phyloP scores from a whole-genome alignment of 306 rosid species.

The Sicyos baderoa region DNA sequence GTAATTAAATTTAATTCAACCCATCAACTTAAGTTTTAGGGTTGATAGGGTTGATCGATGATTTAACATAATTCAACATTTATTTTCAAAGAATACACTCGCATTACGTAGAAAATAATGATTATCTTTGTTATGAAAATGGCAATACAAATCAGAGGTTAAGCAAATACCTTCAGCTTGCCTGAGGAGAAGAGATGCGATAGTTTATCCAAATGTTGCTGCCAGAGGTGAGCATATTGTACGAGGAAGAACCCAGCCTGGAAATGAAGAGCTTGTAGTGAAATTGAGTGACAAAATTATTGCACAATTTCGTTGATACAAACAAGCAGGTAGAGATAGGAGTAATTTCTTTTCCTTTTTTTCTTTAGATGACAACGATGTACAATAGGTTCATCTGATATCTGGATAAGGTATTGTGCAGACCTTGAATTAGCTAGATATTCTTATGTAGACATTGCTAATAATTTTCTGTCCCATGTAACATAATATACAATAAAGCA shows the following conservation, averaged over 20 bases:
- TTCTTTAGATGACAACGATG: not conserved
- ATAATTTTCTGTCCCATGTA: too few relatives aligned
- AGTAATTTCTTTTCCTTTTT: not conserved
- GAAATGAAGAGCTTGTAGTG: slow-evolving; percentile 23
- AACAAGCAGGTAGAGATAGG: not conserved
- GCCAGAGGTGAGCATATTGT: slow-evolving; percentile 77
- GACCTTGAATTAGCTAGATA: too few relatives aligned
- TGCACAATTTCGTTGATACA: not conserved
- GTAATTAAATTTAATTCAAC: too few relatives aligned
- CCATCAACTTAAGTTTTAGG: too few relatives aligned
- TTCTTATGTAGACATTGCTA: too few relatives aligned
- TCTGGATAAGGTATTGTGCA: too few relatives aligned
- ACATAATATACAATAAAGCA: too few relatives aligned
- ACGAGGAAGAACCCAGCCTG: slow-evolving; percentile 92
- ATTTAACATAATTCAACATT: too few relatives aligned
- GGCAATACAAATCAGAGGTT: not conserved
- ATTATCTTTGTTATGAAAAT: not conserved
- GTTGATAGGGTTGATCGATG: too few relatives aligned
- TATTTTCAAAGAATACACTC: too few relatives aligned
- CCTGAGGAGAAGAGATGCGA: slow-evolving; percentile 50
- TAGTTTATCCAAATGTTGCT: slow-evolving; percentile 69
- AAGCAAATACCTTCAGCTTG: slow-evolving; percentile 66
- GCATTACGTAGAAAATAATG: too few relatives aligned
- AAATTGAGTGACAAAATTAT: not conserved
- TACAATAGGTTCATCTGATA: too few relatives aligned